phyloP scores from a whole-genome alignment of 2,329 filamentous ascomycete species.

The Aureobasidium zeae region DNA sequence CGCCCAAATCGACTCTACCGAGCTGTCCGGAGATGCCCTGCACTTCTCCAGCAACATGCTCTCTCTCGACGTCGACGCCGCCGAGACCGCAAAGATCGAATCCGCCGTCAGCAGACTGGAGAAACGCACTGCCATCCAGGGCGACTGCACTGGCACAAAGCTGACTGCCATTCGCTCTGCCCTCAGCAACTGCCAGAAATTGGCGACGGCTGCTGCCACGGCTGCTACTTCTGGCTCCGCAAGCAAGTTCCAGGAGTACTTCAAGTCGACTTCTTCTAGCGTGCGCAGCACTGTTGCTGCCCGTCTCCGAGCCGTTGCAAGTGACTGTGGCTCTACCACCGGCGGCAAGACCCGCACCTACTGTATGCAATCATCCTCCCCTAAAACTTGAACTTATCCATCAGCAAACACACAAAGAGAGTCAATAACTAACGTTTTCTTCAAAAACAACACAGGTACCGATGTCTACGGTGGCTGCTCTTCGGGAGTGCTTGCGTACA shows the following conservation, averaged over 20 bases:
- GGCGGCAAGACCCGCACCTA: constrained; percentile 45
- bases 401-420: not conserved
- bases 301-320: constrained; percentile 45
- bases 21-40: constrained; percentile 45
- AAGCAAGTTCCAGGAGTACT: constrained; percentile 51
- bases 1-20: constrained; percentile 43
- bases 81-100: constrained; percentile 43
- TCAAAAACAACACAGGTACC: constrained; percentile 20
- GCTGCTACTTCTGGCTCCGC: constrained; percentile 43
- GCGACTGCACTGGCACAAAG: constrained; percentile 45
- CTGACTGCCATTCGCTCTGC: constrained; percentile 41
- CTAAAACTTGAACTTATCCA: not conserved
- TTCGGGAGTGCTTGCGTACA: constrained; percentile 51
- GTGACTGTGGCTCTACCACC: constrained; percentile 46
- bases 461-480: constrained; percentile 48
- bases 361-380: constrained; percentile 34
- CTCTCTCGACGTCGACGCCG: constrained; percentile 48
- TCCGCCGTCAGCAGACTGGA: constrained; percentile 35
- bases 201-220: constrained; percentile 45
- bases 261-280: constrained; percentile 47
- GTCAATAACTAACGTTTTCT: not conserved
- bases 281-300: constrained; percentile 42
- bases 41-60: constrained; percentile 52
- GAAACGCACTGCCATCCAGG: constrained; percentile 45
- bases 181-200: constrained; percentile 44